These are phyloP conservation scores for Citrullus colocynthis DNA, from an alignment of 306 rosid genomes.

Conservation along the genomic window DNA sequence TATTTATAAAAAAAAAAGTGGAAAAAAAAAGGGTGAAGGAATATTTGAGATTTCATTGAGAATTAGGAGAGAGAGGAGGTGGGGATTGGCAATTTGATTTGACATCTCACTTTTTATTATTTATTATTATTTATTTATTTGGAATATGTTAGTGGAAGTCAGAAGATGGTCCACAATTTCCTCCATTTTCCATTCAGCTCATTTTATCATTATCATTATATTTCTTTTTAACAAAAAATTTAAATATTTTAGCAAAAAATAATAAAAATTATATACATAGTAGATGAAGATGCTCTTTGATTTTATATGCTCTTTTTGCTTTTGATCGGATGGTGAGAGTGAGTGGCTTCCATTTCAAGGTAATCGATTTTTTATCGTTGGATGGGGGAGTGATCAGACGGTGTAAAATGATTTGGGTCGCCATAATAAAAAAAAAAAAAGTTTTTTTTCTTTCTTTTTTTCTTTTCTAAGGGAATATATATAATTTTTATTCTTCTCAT, in stretches of 20 bases:
- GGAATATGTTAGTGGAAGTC: conserved; percentile 99
- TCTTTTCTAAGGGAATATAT: background rate
- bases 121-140: conserved; percentile 42
- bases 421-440: no score
- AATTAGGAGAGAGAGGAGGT: conserved; percentile 10
- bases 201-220: conserved; percentile 7
- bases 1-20: background rate
- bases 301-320: conserved; percentile 41
- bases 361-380: background rate
- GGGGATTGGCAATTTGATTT: conserved; percentile 41
- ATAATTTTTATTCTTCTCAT: background rate
- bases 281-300: background rate
- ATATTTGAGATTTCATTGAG: conserved; percentile 4
- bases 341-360: conserved; percentile 61
- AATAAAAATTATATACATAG: background rate
- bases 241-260: background rate
- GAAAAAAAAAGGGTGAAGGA: background rate
- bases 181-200: conserved; percentile 13
- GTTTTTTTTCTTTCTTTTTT: background rate
- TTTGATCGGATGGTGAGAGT: conserved; percentile 66
- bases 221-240: background rate
- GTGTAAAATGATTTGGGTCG: background rate
- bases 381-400: background rate
- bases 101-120: conserved; percentile 52
- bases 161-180: conserved; percentile 56